Base-by-base conservation (phyloP, 1,284 basidiomycete genomes). In the Marasmius fiardii region DNA sequence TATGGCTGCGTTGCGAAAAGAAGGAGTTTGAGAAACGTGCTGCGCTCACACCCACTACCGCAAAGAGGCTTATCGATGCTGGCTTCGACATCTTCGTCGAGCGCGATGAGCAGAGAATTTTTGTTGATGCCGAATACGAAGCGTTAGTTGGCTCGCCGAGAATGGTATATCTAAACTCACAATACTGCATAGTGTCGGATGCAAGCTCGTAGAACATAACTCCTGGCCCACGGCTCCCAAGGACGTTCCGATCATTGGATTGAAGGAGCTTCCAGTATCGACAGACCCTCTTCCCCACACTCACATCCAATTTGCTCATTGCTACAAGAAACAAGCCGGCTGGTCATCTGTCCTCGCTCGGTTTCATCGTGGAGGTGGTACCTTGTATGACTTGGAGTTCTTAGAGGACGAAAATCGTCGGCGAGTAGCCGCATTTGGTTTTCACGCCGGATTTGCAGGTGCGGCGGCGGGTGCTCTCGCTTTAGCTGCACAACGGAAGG, bases 221-320 rank as follows among this genome's bases (percentile, higher is more conserved):
- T 81, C 90, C 11, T 99, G 96, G 95, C 86, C 92, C 21, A 78
- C 70, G 41, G 91, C 93, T 1, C 93, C 95, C 1, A 71, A 71
- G 26, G 73, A 85, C 39, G 77, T 88, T 43, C 89, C 92, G 55
- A 97, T 99, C 73, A 90, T 98, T 64, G 97, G 97, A 7, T 81
- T 99, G 70, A 99, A 99, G 79, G 97, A 99, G 72, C 85, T 99
- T 20, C 87, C 91, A 39, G 84, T 78, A 59, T 95, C 92, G 43
- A 79, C 81, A 43, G 85, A 86, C 43, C 90, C 95, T 18, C 77
- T 98, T 18, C 85, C 83, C 11, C 95, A 98, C 75, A 95, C 92
- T 8, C 97, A 99, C 74, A 96, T 99, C 71, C 95, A 98, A 70
- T 99, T 99, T 65, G 96, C 95, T 2, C 97, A 99, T 73, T 98